Evolutionary conservation across 2,329 filamentous ascomycete species (phyloP), one percentile per base, ranked within the genome.

Genomic region (Alternaria panax): DNA sequence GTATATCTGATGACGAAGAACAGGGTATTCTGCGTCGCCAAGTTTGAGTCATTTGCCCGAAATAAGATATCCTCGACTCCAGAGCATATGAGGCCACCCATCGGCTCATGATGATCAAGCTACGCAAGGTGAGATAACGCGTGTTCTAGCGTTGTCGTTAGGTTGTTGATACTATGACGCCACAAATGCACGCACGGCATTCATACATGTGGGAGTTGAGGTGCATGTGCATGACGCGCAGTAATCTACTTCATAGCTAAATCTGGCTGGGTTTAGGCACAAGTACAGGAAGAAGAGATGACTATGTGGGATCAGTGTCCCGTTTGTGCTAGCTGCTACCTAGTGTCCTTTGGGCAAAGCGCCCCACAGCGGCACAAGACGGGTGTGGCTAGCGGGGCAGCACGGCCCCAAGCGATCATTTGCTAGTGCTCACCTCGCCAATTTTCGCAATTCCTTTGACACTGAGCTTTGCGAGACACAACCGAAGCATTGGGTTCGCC

Each of bases 391-490:
- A 50, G 46, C 46, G 27, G 20, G 30, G 38, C 7, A 8, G 46
- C 20, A 50, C 36, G 30, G 11, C 46, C 46, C 46, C 20, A 12
- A 11, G 30, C 30, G 20, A 50, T 50, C 30, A 50, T 38, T 36
- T 38, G 30, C 46, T 50, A 50, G 46, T 24, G 46, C 20, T 7
- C n/a, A 14, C 46, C 7, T 50, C 46, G 20, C 46, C 30, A 11
- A 50, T 50, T 16, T 22, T 50, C 20, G 12, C 20, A 12, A 50
- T 50, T 36, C 46, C 46, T 38, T 50, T 50, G 46, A 50, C 46
- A 12, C 46, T 50, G 46, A 50, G 46, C 30, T 50, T 50, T 50
- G 30, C 46, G 12, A 50, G 46, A 25, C 46, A 50, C 46, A 50
- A 50, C 6, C 46, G 46, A 24, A 50, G 22, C 46, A 50, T 50